Percentiles rank a stretch among this genome's conserved stretches.
Conservation (phyloP, 768 basidiomycete species). For the Boletellus ananas region DNA sequence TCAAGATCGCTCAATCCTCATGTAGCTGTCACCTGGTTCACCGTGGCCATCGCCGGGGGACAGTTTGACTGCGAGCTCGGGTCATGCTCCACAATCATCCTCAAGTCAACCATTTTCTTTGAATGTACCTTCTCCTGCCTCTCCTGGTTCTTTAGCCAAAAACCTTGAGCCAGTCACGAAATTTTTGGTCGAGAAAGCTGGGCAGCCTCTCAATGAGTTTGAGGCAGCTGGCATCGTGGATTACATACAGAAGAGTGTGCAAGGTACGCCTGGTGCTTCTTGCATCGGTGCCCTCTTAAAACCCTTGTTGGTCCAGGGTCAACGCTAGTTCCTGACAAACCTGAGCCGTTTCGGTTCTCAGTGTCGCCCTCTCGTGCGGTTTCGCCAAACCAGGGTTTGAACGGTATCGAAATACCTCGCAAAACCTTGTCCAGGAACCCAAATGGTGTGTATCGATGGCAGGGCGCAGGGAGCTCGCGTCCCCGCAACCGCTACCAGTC, state of each 20-base stretch:
- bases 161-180: constrained; percentile 48
- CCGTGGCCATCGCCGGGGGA: constrained; percentile 15
- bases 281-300: constrained; percentile 10
- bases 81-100: constrained; percentile 12
- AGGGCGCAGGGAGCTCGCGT: constrained; percentile 73
- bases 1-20: constrained; percentile 21
- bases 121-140: constrained; percentile 10
- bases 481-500: constrained; percentile 68
- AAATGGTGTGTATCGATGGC: constrained; percentile 70
- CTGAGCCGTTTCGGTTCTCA: constrained; percentile 63
- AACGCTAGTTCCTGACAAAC: constrained; percentile 32
- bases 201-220: constrained; percentile 45
- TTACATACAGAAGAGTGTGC: constrained; percentile 49
- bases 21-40: constrained; percentile 23
- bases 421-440: constrained; percentile 66
- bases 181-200: constrained; percentile 47
- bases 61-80: constrained; percentile 10
- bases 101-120: constrained; percentile 18
- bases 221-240: constrained; percentile 55
- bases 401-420: constrained; percentile 35
- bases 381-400: constrained; percentile 23
- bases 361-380: constrained; percentile 33
- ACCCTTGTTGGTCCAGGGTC: constrained; percentile 20
- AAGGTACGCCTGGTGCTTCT: constrained; percentile 33
- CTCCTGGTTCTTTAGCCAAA: constrained; percentile 31